Evolutionary conservation across 495 filamentous ascomycete genomes (phyloP), one percentile per base, ranked within the genome.

Genomic region (Hypoxylon perforatum): DNA sequence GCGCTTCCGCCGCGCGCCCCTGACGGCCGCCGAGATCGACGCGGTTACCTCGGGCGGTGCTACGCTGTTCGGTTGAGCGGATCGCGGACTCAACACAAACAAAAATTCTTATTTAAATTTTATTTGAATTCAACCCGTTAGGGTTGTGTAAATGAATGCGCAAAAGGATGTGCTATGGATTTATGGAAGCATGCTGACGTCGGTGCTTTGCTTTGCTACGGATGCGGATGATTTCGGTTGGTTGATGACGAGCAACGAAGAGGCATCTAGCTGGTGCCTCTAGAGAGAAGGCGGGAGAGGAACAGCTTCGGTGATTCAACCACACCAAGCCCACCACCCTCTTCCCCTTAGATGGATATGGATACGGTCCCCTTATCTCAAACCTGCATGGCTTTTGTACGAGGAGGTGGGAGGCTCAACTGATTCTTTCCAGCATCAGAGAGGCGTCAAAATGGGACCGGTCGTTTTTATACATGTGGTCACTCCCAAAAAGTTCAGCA

Each of bases 41-140:
- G 93, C 93, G 30, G 84, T 99, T 56, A 93, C 97, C 86, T 91
- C 90, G 25, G 96, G 93, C 23, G 95, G 95, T 55, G 95, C 94
- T 12, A 65, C 80, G 5, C 65, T 76, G 48, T 75, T 76, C 57
- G 75, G 76, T 25, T 81, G 67, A 78, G 59, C 23, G 7, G 1
- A 4, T 39, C 4, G 9, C 21, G n/a, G n/a, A n/a, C n/a, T n/a
- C n/a, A n/a, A n/a, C n/a, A n/a, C n/a, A n/a, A n/a, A n/a, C n/a
- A n/a, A n/a, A n/a, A n/a, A n/a, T 17, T n/a, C 8, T 1, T 15
- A n/a, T 47, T 23, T 21, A 3, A 28, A 28, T 28, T 28, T 7
- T 28, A 3, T 28, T 3, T 28, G 3, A 7, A 28, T 28, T 41
- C 38, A n/a, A 5, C 12, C 30, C 14, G 30, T 38, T 54, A 14